Evolutionary conservation across 768 basidiomycete genomes (phyloP).

Genomic region (Tulasnella sp.): DNA sequence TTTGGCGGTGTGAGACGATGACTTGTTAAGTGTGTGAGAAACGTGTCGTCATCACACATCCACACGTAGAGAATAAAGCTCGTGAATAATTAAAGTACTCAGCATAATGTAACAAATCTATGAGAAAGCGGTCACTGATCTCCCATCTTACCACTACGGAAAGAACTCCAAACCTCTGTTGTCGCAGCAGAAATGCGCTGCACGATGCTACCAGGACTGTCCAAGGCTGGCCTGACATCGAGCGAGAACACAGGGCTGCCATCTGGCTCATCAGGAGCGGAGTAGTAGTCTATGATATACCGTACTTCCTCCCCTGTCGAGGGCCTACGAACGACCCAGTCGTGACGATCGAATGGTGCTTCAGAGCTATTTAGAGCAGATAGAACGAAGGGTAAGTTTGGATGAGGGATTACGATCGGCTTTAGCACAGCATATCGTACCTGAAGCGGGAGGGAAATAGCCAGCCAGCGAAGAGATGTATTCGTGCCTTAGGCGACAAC

Average conservation of each 20-base stretch:
- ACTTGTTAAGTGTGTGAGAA: too few relatives aligned
- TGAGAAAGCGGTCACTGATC: too few relatives aligned
- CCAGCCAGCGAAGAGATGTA: slow-evolving; percentile 81
- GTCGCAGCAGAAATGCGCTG: slow-evolving; percentile 62
- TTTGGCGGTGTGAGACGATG: too few relatives aligned
- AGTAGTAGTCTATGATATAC: slow-evolving; percentile 98
- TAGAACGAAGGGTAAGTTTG: slow-evolving; percentile 8
- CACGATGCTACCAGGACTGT: slow-evolving; percentile 66
- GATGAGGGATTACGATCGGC: neutral
- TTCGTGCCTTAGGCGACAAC: slow-evolving; percentile 85
- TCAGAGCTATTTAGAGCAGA: slow-evolving; percentile 51
- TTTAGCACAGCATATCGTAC: slow-evolving; percentile 35
- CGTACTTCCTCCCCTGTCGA: slow-evolving; percentile 72
- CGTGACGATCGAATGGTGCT: slow-evolving; percentile 95
- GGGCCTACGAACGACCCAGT: slow-evolving; percentile 87
- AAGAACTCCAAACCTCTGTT: slow-evolving; percentile 48
- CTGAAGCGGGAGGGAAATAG: slow-evolving; percentile 83
- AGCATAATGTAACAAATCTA: too few relatives aligned
- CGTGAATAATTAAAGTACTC: too few relatives aligned
- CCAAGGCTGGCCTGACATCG: slow-evolving; percentile 91
- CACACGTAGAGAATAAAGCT: too few relatives aligned
- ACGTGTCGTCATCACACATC: too few relatives aligned
- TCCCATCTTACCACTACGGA: neutral
- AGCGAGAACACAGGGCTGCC: slow-evolving; percentile 92
- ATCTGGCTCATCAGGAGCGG: slow-evolving; percentile 77